Evolutionary conservation across 352 stramenopile species (phyloP).

Genomic region (Phytopythium boreale): DNA sequence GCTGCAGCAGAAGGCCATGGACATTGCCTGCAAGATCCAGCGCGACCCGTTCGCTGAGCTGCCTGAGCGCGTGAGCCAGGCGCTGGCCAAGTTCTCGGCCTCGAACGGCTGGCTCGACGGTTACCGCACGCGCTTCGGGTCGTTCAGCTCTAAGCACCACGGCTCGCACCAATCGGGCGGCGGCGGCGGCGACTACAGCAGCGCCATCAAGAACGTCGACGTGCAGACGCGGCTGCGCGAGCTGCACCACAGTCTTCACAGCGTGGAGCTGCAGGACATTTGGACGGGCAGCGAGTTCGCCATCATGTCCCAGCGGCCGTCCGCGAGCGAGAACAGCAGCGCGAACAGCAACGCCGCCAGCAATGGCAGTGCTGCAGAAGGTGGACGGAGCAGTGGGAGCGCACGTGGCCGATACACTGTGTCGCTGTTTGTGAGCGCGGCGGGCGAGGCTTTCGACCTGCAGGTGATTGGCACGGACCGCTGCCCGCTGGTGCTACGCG

Average conservation of each 20-base stretch:
- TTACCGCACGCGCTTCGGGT: constrained; percentile 81
- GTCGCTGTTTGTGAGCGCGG: constrained; percentile 74
- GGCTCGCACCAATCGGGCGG: constrained; percentile 15
- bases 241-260: constrained; percentile 62
- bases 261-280: constrained; percentile 71
- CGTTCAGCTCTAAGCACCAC: constrained; percentile 75
- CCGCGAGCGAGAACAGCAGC: neutral
- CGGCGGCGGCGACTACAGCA: constrained; percentile 26
- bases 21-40: constrained; percentile 73
- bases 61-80: constrained; percentile 70
- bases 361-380: constrained; percentile 6
- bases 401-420: constrained; percentile 55
- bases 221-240: constrained; percentile 82
- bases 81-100: constrained; percentile 69
- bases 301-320: constrained; percentile 47
- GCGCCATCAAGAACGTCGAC: constrained; percentile 82
- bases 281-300: constrained; percentile 81
- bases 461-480: constrained; percentile 77
- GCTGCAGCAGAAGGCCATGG: constrained; percentile 83
- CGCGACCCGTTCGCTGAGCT: constrained; percentile 67
- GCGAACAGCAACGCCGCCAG: constrained; percentile 9
- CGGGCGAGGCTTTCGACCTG: constrained; percentile 77
- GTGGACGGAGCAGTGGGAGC: constrained; percentile 6
- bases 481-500: constrained; percentile 50
- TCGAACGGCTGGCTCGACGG: constrained; percentile 86